These are phyloP conservation scores for Coleophoma cylindrospora DNA, from an alignment of 2,329 filamentous ascomycete genomes.

Conservation along the genomic window DNA sequence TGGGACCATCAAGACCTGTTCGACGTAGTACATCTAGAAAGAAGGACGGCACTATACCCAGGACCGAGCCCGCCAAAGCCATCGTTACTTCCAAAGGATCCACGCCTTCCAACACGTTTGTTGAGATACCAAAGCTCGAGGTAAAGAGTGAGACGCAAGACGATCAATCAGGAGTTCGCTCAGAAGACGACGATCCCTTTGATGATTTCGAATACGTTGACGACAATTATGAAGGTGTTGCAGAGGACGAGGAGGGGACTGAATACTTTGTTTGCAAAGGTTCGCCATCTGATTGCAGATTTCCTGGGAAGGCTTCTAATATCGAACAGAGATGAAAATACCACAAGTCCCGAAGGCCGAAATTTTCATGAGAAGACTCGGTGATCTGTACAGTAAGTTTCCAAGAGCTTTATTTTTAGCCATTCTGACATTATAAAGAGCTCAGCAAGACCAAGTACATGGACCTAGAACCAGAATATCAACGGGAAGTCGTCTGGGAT, in stretches of 20 bases:
- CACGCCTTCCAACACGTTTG: neutral
- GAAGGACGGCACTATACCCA: neutral
- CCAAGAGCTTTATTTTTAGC: neutral
- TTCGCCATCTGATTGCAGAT: neutral
- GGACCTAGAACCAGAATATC: constrained; percentile 39
- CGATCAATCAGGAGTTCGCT: constrained; percentile 3
- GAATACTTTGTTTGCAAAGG: constrained; percentile 23
- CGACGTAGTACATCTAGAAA: neutral
- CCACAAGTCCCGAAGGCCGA: constrained; percentile 19
- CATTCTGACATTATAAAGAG: constrained; percentile 11
- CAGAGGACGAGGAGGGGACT: constrained; percentile 8
- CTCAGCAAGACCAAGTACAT: constrained; percentile 28
- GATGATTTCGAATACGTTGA: constrained; percentile 9
- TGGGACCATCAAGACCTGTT: neutral
- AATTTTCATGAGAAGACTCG: constrained; percentile 17
- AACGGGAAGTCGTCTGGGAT: constrained; percentile 41
- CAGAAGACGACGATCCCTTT: constrained; percentile 13
- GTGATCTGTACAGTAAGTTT: constrained; percentile 16
- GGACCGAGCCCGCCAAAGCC: neutral
- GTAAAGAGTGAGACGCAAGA: constrained; percentile 5
- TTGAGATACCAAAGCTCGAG: constrained; percentile 2
- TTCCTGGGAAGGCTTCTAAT: too few relatives aligned
- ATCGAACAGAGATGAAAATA: constrained; percentile 19
- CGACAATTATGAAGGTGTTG: constrained; percentile 22
- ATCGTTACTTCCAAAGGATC: neutral